phyloP scores from a whole-genome alignment of 306 rosid species.

The Trifolium repens region DNA sequence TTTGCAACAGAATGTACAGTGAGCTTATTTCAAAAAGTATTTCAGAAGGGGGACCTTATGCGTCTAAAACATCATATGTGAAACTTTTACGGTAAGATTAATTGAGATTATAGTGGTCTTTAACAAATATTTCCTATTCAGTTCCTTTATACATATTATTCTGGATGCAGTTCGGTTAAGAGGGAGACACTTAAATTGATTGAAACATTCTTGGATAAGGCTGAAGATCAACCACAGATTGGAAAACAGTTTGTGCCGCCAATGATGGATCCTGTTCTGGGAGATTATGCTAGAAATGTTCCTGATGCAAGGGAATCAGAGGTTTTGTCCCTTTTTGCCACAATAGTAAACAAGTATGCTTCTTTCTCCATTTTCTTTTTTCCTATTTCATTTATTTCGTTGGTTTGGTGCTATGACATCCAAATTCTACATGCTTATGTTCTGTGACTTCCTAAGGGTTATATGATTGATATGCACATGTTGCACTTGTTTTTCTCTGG shows the following conservation, averaged over 20 bases:
- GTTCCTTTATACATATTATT: constrained; percentile 7
- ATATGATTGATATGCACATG: not conserved
- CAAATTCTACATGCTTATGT: not conserved
- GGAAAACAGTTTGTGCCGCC: constrained; percentile 99
- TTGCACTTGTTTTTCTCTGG: constrained; percentile 15
- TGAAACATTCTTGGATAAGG: constrained; percentile 98
- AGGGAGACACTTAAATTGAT: constrained; percentile 94
- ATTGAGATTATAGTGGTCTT: constrained; percentile 20
- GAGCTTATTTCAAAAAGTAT: constrained; percentile 95
- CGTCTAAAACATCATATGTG: constrained; percentile 89
- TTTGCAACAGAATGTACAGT: constrained; percentile 89
- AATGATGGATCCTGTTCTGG: constrained; percentile 98
- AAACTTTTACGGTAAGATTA: constrained; percentile 78
- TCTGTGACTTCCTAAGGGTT: constrained; percentile 2
- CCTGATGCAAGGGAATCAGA: constrained; percentile 99
- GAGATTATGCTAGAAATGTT: constrained; percentile 94
- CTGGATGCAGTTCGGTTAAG: constrained; percentile 83
- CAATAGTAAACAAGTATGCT: constrained; percentile 84
- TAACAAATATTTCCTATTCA: not conserved
- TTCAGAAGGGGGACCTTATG: constrained; percentile 86
- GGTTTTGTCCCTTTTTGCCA: constrained; percentile 96
- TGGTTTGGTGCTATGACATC: constrained; percentile 25
- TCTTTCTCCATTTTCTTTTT: not conserved
- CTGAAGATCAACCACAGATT: constrained; percentile 95
- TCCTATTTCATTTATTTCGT: not conserved